Evolutionary conservation across 2,329 filamentous ascomycete genomes (phyloP).

Genomic region (Colletotrichum noveboracense): DNA sequence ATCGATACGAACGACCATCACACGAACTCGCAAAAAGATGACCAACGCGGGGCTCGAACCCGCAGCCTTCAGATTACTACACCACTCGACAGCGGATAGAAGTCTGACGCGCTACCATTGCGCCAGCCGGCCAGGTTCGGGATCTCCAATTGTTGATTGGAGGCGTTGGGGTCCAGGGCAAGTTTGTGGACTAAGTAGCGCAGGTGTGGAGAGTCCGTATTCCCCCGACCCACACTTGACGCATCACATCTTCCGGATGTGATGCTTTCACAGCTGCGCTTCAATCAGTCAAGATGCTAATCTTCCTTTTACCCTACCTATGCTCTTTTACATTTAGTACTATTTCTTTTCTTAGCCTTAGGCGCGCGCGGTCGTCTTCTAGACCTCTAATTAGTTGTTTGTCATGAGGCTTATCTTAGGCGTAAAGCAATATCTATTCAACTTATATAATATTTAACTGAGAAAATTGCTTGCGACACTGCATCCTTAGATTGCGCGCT

Average conservation of each 20-base stretch:
- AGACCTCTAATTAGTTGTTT: not conserved
- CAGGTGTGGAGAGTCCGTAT: not conserved
- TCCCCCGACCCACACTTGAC: not conserved
- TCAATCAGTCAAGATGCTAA: not conserved
- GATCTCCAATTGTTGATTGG: slow-evolving; percentile 3
- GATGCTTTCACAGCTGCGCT: too few relatives aligned
- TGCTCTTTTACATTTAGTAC: too few relatives aligned
- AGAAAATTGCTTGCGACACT: too few relatives aligned
- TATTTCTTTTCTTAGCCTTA: too few relatives aligned
- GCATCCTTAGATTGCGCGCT: too few relatives aligned
- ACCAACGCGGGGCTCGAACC: slow-evolving; percentile 23
- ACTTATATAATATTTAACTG: too few relatives aligned
- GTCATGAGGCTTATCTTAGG: not conserved
- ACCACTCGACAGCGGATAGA: not conserved
- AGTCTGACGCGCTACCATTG: slow-evolving; percentile 24
- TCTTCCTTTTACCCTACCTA: not conserved
- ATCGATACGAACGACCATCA: not conserved
- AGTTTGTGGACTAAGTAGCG: not conserved
- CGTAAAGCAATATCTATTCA: too few relatives aligned
- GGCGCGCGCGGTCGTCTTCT: not conserved
- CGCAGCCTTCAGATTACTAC: slow-evolving; percentile 16
- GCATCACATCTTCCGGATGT: too few relatives aligned
- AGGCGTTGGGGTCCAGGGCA: not conserved
- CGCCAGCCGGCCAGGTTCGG: slow-evolving; percentile 14
- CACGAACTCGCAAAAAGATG: not conserved